A percentile compares a stretch with the other conserved stretches of the same genome.
Conservation (phyloP, 2,329 filamentous ascomycete genomes). For the Reticulascus tulasneorum region DNA sequence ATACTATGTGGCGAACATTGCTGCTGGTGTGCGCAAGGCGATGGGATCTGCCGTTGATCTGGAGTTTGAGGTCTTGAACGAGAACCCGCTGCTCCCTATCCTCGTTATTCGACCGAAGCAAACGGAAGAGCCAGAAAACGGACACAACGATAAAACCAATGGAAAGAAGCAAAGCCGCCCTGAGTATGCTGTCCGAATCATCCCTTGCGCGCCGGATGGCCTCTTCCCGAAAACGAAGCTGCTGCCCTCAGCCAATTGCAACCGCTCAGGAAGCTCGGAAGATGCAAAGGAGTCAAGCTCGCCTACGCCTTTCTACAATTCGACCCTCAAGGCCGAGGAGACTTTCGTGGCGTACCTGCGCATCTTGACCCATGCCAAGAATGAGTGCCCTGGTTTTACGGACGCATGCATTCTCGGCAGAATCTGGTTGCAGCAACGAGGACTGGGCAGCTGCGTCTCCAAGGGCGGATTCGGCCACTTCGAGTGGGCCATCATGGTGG, state of each 20-base stretch:
- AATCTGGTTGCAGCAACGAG: conserved; percentile 85
- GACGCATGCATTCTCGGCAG: conserved; percentile 85
- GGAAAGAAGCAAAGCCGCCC: conserved; percentile 22
- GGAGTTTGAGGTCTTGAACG: conserved; percentile 63
- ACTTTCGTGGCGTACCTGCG: conserved; percentile 72
- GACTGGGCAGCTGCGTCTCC: conserved; percentile 66
- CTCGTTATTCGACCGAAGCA: conserved; percentile 38
- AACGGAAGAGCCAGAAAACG: conserved; percentile 17
- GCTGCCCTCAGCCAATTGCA: conserved; percentile 63
- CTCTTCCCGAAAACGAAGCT: conserved; percentile 72
- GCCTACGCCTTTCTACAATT: conserved; percentile 85
- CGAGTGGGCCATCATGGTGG: conserved; percentile 81
- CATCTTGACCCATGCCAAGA: conserved; percentile 65
- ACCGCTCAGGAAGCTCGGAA: conserved; percentile 52
- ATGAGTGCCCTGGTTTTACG: conserved; percentile 66
- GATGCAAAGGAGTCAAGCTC: conserved; percentile 33
- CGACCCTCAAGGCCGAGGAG: conserved; percentile 73
- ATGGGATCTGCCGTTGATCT: conserved; percentile 52
- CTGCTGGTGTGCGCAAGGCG: conserved; percentile 61
- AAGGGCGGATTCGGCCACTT: conserved; percentile 88
- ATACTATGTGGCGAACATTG: conserved; percentile 83
- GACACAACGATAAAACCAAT: conserved; percentile 14
- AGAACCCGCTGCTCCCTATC: conserved; percentile 73
- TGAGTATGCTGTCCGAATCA: conserved; percentile 65
- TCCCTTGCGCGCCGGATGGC: conserved; percentile 66